Evolutionary conservation across 1,284 basidiomycete species (phyloP).

Genomic region (Heliocybe sulcata): DNA sequence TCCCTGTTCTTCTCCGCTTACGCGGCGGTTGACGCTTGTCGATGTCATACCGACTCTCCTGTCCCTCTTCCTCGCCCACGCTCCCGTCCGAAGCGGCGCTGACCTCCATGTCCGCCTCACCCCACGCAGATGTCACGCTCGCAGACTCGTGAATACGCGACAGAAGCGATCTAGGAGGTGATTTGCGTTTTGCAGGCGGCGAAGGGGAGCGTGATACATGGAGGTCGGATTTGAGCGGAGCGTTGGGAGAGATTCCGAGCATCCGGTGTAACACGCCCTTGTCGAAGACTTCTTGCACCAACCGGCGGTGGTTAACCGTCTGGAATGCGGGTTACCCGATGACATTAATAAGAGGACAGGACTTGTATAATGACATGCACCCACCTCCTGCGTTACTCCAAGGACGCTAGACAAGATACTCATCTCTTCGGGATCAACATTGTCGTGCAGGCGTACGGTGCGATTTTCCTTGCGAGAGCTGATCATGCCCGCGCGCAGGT

Average conservation of each 20-base stretch:
- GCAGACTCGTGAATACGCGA: too few species aligned
- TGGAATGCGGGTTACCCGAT: slow-evolving; percentile 21
- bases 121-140: slow-evolving; percentile 29
- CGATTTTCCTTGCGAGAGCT: slow-evolving; percentile 42
- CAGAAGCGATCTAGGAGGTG: slow-evolving; percentile 5
- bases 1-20: slow-evolving; percentile 35
- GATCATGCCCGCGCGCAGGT: slow-evolving; percentile 50
- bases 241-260: slow-evolving; percentile 39
- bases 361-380: slow-evolving; percentile 13
- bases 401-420: slow-evolving; percentile 79
- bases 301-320: slow-evolving; percentile 64
- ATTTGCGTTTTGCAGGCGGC: slow-evolving; percentile 11
- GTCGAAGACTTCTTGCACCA: slow-evolving; percentile 69
- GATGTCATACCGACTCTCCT: slow-evolving; percentile 50
- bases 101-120: slow-evolving; percentile 32
- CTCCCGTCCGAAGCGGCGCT: slow-evolving; percentile 13
- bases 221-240: neutral
- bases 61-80: slow-evolving; percentile 26
- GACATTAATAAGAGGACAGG: slow-evolving; percentile 5
- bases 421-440: slow-evolving; percentile 54
- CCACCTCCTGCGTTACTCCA: slow-evolving; percentile 78
- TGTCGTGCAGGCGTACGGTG: slow-evolving; percentile 35
- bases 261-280: slow-evolving; percentile 52
- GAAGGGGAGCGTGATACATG: slow-evolving; percentile 1
- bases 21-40: slow-evolving; percentile 30